Evolutionary conservation across 2,329 filamentous ascomycete species (phyloP).

Genomic region (Venturia effusa): DNA sequence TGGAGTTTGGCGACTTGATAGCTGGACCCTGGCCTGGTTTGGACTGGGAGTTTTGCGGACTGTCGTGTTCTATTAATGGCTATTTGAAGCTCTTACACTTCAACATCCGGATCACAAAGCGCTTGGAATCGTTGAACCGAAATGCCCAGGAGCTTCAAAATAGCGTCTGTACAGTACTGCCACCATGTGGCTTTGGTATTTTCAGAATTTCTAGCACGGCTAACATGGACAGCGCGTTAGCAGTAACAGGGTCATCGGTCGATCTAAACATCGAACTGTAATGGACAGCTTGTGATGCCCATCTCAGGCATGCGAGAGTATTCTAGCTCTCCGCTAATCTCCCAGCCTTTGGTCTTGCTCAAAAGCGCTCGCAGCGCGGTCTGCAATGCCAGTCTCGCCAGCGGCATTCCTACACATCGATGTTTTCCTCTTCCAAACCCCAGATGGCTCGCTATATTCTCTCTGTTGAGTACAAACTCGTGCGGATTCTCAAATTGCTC

Average conservation of each 20-base stretch:
- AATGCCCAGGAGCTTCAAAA: not conserved
- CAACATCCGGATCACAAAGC: not conserved
- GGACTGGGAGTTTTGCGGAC: not conserved
- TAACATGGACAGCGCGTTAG: not conserved
- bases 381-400: slow-evolving; percentile 9
- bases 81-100: not conserved
- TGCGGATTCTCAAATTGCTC: slow-evolving; percentile 1
- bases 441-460: slow-evolving; percentile 10
- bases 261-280: slow-evolving; percentile 4
- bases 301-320: slow-evolving; percentile 12
- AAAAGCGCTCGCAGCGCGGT: not conserved
- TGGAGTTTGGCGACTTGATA: too few relatives aligned
- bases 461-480: slow-evolving; percentile 8
- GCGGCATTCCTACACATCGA: slow-evolving; percentile 10
- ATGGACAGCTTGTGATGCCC: slow-evolving; percentile 11
- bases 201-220: not conserved
- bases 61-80: too few relatives aligned
- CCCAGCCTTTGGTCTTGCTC: slow-evolving; percentile 8
- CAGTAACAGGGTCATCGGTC: not conserved
- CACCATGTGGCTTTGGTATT: not conserved
- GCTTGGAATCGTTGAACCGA: not conserved
- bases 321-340: slow-evolving; percentile 9
- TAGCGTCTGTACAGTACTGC: too few relatives aligned
- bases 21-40: not conserved
- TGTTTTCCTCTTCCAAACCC: slow-evolving; percentile 9